These are phyloP conservation scores for Ceriops decandra DNA, from an alignment of 345 rosid species.

Conservation along the genomic window DNA sequence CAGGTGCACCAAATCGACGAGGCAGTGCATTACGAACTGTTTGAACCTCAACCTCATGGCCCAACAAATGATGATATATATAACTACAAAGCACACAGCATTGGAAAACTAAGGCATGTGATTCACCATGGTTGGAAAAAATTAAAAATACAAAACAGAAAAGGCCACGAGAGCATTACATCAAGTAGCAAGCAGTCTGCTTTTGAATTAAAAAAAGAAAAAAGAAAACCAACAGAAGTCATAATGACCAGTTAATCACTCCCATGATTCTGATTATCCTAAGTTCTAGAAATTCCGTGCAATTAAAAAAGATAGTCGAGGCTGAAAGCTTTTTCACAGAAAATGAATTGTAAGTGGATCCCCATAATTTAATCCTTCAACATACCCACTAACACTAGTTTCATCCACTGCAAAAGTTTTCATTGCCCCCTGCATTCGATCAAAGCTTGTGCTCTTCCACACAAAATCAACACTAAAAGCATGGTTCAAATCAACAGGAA, in stretches of 20 bases:
- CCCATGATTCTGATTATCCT: too few species aligned
- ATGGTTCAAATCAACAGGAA: conserved; percentile 88
- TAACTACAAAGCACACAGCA: conserved; percentile 46
- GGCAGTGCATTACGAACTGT: conserved; percentile 89
- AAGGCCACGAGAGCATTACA: neutral
- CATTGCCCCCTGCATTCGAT: conserved; percentile 99
- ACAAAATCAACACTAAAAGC: conserved; percentile 99
- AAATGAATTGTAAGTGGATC: neutral
- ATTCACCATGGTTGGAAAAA: neutral
- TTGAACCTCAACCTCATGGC: conserved; percentile 98
- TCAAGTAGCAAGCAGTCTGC: neutral
- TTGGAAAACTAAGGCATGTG: neutral
- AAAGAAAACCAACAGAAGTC: too few species aligned
- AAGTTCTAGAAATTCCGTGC: too few species aligned
- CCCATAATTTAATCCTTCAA: neutral
- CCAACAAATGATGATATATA: conserved; percentile 93
- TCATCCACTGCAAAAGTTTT: conserved; percentile 99
- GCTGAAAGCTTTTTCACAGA: neutral
- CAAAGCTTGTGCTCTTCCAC: conserved; percentile 99
- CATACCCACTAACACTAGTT: conserved; percentile 98
- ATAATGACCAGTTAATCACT: too few species aligned
- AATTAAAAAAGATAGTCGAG: too few species aligned
- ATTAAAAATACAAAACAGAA: neutral
- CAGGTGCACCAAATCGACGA: conserved; percentile 98
- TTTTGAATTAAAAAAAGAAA: too few species aligned